A percentile compares a stretch with the other conserved stretches of the same genome.
phyloP scores from a whole-genome alignment of 352 stramenopile species.

The Phytopythium montanum region DNA sequence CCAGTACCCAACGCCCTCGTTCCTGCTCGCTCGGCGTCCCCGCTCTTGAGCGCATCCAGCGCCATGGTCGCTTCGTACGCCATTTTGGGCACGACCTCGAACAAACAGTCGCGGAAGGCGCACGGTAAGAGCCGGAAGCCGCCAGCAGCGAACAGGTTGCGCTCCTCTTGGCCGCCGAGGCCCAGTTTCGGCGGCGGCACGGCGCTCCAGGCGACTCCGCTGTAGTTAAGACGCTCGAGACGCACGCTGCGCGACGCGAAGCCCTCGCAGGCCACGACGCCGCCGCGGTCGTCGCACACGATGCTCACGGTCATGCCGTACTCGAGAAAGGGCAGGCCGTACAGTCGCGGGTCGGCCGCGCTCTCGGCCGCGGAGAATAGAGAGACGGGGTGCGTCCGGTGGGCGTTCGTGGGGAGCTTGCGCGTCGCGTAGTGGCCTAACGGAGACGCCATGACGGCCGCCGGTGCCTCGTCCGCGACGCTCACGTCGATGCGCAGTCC shows the following conservation, averaged over 20 bases:
- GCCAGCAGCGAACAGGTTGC: conserved; percentile 29
- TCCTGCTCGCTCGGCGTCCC: conserved; percentile 1
- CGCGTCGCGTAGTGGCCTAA: conserved; percentile 43
- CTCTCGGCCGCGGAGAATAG: conserved; percentile 28
- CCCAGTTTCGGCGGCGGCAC: conserved; percentile 31
- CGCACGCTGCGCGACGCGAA: conserved; percentile 55
- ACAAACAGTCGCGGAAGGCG: conserved; percentile 63
- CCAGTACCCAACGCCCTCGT: background rate
- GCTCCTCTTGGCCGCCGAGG: conserved; percentile 39
- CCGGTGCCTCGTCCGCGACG: conserved; percentile 18
- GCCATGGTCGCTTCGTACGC: conserved; percentile 60
- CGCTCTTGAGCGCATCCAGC: conserved; percentile 18
- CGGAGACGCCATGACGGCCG: conserved; percentile 32
- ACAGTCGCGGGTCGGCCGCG: conserved; percentile 13
- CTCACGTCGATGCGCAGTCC: conserved; percentile 49
- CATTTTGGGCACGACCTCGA: conserved; percentile 74
- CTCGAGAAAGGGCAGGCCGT: conserved; percentile 52
- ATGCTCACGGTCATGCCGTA: conserved; percentile 70
- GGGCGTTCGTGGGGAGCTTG: conserved; percentile 26
- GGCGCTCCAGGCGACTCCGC: conserved; percentile 9
- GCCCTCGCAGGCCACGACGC: conserved; percentile 49
- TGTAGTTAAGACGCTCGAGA: conserved; percentile 46
- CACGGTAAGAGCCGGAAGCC: conserved; percentile 39
- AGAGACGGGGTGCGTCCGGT: conserved; percentile 30
- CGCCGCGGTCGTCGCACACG: conserved; percentile 52